A percentile compares a stretch with the other conserved stretches of the same genome.
Evolutionary conservation across 768 basidiomycete genomes (phyloP).

Genomic region (Pseudohyphozyma bogoriensis): DNA sequence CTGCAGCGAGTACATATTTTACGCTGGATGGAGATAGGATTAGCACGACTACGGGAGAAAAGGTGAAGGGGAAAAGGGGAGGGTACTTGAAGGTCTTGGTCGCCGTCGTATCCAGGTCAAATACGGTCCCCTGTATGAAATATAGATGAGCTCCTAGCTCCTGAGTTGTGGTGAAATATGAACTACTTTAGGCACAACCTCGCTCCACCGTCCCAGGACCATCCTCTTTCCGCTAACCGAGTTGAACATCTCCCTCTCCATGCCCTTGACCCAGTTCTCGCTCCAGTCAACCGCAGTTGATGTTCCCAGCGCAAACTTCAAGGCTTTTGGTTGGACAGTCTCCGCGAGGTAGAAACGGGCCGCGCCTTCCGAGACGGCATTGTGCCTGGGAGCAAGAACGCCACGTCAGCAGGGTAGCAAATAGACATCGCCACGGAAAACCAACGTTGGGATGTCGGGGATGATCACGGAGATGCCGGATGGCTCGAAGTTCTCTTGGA

Average conservation of each 20-base stretch:
- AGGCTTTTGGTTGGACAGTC: background rate
- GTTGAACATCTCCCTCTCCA: background rate
- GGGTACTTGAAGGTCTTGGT: conserved; percentile 5
- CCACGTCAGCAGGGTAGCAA: background rate
- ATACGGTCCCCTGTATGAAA: background rate
- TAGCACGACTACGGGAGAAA: no score
- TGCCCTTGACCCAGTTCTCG: background rate
- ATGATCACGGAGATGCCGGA: background rate
- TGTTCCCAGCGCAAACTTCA: conserved; percentile 1
- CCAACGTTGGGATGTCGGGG: conserved; percentile 12
- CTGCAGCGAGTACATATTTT: no score
- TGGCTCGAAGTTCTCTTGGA: background rate
- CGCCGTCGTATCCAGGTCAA: background rate
- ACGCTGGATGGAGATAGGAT: no score
- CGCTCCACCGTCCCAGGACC: conserved; percentile 7
- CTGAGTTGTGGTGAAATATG: background rate
- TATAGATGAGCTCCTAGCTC: background rate
- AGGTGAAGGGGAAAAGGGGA: background rate
- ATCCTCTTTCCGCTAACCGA: conserved; percentile 1
- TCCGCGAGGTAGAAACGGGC: conserved; percentile 8
- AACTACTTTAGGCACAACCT: conserved; percentile 4
- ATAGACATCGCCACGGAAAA: no score
- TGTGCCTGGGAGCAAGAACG: background rate
- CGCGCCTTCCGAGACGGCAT: conserved; percentile 14
- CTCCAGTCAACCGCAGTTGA: conserved; percentile 8